Base-by-base conservation (phyloP, 164 flowering plant species). In the Annona squamosa region DNA sequence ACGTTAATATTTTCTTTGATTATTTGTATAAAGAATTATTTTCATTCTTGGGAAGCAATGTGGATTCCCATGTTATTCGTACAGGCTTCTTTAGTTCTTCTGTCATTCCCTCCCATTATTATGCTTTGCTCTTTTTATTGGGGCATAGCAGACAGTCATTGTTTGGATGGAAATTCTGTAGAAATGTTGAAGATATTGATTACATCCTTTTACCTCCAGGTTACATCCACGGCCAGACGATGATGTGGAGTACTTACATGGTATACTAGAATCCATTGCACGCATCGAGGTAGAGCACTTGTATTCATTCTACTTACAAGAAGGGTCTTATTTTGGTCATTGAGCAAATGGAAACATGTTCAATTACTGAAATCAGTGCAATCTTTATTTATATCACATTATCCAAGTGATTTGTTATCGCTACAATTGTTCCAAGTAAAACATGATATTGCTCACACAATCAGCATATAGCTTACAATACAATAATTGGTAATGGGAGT, bases 191-290 rank as follows among this genome's bases (percentile, higher is more conserved):
- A 52, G 59, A 52, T 10, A 16, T 52, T 6, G 59, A 52, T 52
- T 52, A 52, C 59, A 9, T 65, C 52, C 2, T 17, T 46, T 67
- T 42, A 26, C 72, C 43, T 69, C 73, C 91, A 94, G 99, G 80
- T 81, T 94, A 73, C 82, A 75, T 76, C 99, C 99, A 26, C 90
- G 97, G 2, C 99, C 99, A 48, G 85, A 84, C 76, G 86, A 81
- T 75, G 93, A 94, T 72, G 97, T 81, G 0, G 90, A 89, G 70
- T 94, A 87, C 80, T 81, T 94, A 82, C 97, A 92, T 73, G 99
- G 99, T 59, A 88, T 94, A 77, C 84, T 94, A 16, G 99, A 94
- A 81, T 94, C 99, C 42, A 92, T 94, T 81, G 97, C 97, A 26
- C 91, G 94, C 1, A 91, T 94, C 45, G 99, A 94, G 99, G 98